Percentiles rank a stretch among this genome's conserved stretches.
Evolutionary conservation across 106 monocot genomes (phyloP).

Genomic region (Dendrobium chrysotoxum): DNA sequence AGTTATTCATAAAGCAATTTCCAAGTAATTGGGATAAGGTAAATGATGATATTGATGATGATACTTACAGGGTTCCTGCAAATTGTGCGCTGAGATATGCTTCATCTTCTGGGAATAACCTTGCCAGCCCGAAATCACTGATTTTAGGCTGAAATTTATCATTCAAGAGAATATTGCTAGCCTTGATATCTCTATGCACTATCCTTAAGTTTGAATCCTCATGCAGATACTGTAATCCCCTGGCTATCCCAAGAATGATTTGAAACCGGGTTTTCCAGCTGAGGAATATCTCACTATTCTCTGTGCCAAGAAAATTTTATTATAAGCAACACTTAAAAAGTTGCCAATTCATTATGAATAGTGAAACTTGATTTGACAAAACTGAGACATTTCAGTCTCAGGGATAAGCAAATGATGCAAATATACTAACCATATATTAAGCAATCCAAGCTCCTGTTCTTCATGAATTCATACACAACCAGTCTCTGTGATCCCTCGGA

Average conservation of each 20-base stretch:
- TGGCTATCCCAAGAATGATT: conserved; percentile 49
- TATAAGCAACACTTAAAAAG: not conserved
- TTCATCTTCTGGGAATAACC: conserved; percentile 57
- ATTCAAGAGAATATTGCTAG: conserved; percentile 58
- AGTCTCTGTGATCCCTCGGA: conserved; percentile 41
- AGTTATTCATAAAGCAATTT: not conserved
- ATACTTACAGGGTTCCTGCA: conserved; percentile 57
- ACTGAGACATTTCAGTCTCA: not conserved
- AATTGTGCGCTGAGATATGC: conserved; percentile 47
- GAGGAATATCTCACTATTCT: conserved; percentile 17
- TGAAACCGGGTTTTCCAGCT: conserved; percentile 44
- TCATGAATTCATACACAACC: conserved; percentile 56
- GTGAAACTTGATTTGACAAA: not conserved
- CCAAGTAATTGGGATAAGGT: not conserved
- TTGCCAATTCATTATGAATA: not conserved
- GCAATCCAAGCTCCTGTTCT: conserved; percentile 43
- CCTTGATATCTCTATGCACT: conserved; percentile 60
- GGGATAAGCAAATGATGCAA: not conserved
- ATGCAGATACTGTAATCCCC: conserved; percentile 54
- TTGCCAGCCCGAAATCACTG: conserved; percentile 57
- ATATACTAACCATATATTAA: conserved; percentile 31
- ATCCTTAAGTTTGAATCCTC: conserved; percentile 56
- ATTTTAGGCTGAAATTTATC: conserved; percentile 63
- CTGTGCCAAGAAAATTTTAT: conserved; percentile 12
- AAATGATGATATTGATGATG: not conserved